These are phyloP conservation scores for Ceratobasidium theobromae DNA, from an alignment of 1,284 basidiomycete genomes.

Conservation along the genomic window DNA sequence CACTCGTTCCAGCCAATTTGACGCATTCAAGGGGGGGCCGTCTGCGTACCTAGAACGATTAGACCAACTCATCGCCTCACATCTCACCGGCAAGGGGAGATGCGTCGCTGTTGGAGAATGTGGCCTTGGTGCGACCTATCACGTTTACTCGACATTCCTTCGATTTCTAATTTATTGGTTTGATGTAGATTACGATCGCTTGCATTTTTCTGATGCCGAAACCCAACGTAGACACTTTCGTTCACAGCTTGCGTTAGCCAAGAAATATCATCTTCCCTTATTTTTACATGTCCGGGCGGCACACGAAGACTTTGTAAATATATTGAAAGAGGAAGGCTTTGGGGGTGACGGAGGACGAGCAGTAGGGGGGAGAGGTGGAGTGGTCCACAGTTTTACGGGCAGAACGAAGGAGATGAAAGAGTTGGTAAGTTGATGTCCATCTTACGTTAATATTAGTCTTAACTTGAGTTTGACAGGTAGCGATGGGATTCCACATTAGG, in stretches of 20 bases:
- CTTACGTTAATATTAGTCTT: conserved; percentile 36
- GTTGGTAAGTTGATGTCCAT: conserved; percentile 53
- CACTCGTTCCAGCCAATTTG: conserved; percentile 78
- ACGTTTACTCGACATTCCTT: neutral
- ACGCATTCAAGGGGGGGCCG: conserved; percentile 59
- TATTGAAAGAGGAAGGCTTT: conserved; percentile 67
- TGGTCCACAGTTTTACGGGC: conserved; percentile 89
- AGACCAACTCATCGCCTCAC: conserved; percentile 56
- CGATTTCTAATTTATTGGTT: neutral
- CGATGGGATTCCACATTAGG: conserved; percentile 72
- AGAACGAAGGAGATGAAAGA: conserved; percentile 66
- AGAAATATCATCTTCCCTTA: conserved; percentile 72
- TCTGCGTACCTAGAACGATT: conserved; percentile 66
- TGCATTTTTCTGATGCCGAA: conserved; percentile 66
- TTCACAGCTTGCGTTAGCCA: conserved; percentile 68
- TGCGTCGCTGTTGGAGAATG: conserved; percentile 85
- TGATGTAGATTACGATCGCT: conserved; percentile 77
- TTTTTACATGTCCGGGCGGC: conserved; percentile 85
- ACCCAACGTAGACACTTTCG: conserved; percentile 73
- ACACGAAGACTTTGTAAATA: conserved; percentile 69
- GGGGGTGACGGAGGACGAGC: conserved; percentile 57
- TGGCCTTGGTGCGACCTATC: conserved; percentile 63
- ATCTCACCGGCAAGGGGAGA: conserved; percentile 58
- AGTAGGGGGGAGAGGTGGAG: conserved; percentile 65
- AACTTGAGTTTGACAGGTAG: conserved; percentile 50